phyloP scores from a whole-genome alignment of 805 yeast genomes.

The Starmerella davenportii region DNA sequence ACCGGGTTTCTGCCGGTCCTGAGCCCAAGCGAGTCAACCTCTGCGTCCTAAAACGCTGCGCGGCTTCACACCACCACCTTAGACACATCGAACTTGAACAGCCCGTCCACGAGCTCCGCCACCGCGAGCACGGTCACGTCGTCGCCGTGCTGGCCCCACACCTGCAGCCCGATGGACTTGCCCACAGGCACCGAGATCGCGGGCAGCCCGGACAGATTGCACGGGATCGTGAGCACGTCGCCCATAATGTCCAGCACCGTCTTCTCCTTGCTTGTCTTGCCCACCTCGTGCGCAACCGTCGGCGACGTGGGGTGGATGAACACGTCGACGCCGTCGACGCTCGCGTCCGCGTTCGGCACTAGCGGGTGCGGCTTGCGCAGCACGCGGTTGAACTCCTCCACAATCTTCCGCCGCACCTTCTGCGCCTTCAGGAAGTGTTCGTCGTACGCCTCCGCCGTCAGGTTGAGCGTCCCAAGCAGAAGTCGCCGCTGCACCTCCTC shows the following conservation, averaged over 20 bases:
- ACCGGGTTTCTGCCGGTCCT: too few relatives aligned
- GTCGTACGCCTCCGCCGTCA: constrained; percentile 54
- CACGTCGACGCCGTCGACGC: constrained; percentile 34
- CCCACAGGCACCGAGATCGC: constrained; percentile 56
- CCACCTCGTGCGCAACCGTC: constrained; percentile 35
- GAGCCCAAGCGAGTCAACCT: too few relatives aligned
- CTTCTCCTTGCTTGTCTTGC: constrained; percentile 26
- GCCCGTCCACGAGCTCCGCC: constrained; percentile 17
- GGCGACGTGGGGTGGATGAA: constrained; percentile 58
- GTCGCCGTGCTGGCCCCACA: constrained; percentile 74
- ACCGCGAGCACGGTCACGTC: constrained; percentile 43
- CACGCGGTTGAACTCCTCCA: constrained; percentile 44
- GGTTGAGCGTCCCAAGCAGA: constrained; percentile 66
- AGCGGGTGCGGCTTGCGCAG: constrained; percentile 27
- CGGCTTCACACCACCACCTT: too few relatives aligned
- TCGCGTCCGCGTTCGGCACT: constrained; percentile 16
- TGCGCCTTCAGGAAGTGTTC: constrained; percentile 69
- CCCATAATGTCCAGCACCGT: constrained; percentile 52
- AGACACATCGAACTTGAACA: constrained; percentile 5
- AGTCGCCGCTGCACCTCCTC: constrained; percentile 69
- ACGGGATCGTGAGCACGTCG: constrained; percentile 77
- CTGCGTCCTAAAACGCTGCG: too few relatives aligned
- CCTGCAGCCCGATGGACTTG: constrained; percentile 36
- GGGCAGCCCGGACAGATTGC: constrained; percentile 83
- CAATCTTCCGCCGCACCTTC: constrained; percentile 39